Percentiles rank a stretch among this genome's conserved stretches.
Evolutionary conservation across 768 basidiomycete genomes (phyloP).

Genomic region (Mycena albidolilacea): DNA sequence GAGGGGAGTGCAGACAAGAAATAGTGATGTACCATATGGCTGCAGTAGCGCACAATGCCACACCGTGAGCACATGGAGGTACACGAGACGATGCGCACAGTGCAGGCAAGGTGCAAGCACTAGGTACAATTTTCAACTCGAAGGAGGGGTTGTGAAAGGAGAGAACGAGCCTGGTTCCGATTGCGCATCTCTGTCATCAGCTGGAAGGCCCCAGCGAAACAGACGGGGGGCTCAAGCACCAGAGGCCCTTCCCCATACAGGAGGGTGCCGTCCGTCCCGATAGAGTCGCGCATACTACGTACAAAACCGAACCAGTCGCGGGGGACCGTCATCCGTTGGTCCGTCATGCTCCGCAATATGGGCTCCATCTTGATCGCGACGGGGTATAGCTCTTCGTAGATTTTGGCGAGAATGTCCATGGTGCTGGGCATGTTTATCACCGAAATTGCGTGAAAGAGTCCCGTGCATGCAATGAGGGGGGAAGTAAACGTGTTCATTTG

Average conservation of each 20-base stretch:
- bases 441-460: slow-evolving; percentile 9
- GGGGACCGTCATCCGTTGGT: slow-evolving; percentile 14
- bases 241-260: slow-evolving; percentile 2
- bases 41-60: slow-evolving; percentile 26
- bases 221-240: background rate
- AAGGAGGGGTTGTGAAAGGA: slow-evolving; percentile 10
- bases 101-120: slow-evolving; percentile 21
- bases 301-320: slow-evolving; percentile 21
- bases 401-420: slow-evolving; percentile 6
- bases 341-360: slow-evolving; percentile 4
- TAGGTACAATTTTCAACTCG: background rate
- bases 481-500: slow-evolving; percentile 13
- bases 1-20: slow-evolving; percentile 1
- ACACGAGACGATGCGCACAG: slow-evolving; percentile 5
- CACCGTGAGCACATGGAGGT: slow-evolving; percentile 22
- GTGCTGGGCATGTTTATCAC: slow-evolving; percentile 14
- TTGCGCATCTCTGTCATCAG: slow-evolving; percentile 25
- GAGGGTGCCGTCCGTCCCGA: slow-evolving; percentile 21
- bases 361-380: slow-evolving; percentile 15
- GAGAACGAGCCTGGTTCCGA: slow-evolving; percentile 22
- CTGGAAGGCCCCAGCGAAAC: slow-evolving; percentile 11
- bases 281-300: slow-evolving; percentile 13
- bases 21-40: slow-evolving; percentile 9
- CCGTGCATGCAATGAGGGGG: slow-evolving; percentile 22
- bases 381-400: slow-evolving; percentile 21